A percentile compares a stretch with the other conserved stretches of the same genome.
Evolutionary conservation across 208 protist genomes (phyloP).

Genomic region (Leishmania aethiopica): DNA sequence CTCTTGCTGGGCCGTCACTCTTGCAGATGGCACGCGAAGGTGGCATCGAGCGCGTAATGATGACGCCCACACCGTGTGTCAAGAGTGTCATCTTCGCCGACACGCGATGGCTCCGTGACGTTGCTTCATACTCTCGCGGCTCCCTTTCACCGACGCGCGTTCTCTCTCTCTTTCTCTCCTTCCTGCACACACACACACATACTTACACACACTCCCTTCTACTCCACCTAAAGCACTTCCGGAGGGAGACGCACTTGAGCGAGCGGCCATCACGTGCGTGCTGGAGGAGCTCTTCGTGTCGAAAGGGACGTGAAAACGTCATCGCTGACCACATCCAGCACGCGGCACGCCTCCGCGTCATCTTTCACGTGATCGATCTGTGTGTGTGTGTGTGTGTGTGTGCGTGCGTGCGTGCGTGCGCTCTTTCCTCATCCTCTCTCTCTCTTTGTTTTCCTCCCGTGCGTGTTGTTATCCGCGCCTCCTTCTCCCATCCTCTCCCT

Average conservation of each 20-base stretch:
- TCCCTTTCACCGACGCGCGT: neutral
- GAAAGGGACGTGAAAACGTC: neutral
- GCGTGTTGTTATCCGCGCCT: too few species aligned
- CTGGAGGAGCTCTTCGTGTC: too few species aligned
- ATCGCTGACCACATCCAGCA: neutral
- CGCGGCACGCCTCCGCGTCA: neutral
- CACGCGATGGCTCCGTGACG: neutral
- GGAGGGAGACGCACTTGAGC: neutral
- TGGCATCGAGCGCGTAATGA: too few species aligned
- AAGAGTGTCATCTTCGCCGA: neutral
- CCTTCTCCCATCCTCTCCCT: neutral
- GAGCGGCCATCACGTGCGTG: neutral
- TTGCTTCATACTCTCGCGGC: neutral
- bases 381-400: neutral
- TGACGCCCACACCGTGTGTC: too few species aligned
- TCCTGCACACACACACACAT: too few species aligned
- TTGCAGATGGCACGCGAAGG: too few species aligned
- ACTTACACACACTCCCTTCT: neutral
- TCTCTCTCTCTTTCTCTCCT: neutral
- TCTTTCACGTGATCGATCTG: neutral
- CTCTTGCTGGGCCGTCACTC: neutral
- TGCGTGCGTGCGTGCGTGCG: too few species aligned
- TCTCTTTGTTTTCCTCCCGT: too few species aligned
- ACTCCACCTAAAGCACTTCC: neutral
- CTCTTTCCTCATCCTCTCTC: too few species aligned